Conservation (phyloP, 345 rosid species). For the Populus nigra region DNA sequence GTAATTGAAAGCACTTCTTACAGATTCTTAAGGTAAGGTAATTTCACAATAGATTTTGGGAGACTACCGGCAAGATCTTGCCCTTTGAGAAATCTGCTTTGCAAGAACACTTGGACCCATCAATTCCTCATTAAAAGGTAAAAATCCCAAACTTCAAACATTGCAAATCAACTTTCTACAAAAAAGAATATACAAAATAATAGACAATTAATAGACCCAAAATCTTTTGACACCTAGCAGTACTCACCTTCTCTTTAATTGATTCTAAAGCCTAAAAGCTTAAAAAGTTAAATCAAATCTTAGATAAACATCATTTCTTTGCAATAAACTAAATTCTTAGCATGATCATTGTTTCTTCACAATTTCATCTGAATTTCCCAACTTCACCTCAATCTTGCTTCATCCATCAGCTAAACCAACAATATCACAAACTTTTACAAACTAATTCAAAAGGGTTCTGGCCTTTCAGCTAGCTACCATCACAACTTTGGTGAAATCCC, state of each 20-base stretch:
- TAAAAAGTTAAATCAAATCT: background rate
- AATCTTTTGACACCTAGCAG: background rate
- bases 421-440: background rate
- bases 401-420: background rate
- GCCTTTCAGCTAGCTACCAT: background rate
- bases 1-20: background rate
- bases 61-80: slow-evolving; percentile 18
- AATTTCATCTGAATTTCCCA: background rate
- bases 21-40: slow-evolving; percentile 13
- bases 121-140: background rate
- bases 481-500: background rate
- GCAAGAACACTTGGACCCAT: background rate
- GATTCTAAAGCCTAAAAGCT: background rate
- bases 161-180: background rate
- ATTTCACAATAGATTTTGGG: slow-evolving; percentile 10
- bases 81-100: background rate
- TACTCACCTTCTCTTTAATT: background rate
- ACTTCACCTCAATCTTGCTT: background rate
- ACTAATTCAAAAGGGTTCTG: background rate
- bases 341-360: background rate
- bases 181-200: background rate
- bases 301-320: background rate
- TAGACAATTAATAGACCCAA: background rate
- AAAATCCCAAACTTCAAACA: background rate
- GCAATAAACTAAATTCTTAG: background rate